A percentile compares a stretch with the other conserved stretches of the same genome.
These are phyloP conservation scores for Aschersonia sp. DNA, from an alignment of 2,329 filamentous ascomycete species.

Conservation along the genomic window DNA sequence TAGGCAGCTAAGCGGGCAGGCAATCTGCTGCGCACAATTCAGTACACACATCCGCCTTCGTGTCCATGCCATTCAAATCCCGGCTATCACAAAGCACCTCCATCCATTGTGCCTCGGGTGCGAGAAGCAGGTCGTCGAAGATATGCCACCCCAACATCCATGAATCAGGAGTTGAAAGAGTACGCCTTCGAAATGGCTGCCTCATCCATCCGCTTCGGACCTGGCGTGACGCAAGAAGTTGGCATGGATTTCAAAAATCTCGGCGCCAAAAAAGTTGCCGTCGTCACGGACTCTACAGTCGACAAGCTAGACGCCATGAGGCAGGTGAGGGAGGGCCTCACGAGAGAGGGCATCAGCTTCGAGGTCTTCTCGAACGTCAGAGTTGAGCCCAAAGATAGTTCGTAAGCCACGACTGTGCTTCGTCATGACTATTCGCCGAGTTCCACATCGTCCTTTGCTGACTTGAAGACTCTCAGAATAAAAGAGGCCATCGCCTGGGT, in stretches of 20 bases:
- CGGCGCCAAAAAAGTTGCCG: conserved; percentile 71
- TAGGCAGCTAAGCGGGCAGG: conserved; percentile 50
- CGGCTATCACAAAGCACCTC: conserved; percentile 52
- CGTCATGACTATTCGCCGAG: too few relatives aligned
- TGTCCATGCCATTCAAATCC: conserved; percentile 93
- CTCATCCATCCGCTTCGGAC: conserved; percentile 84
- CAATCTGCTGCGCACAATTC: conserved; percentile 73
- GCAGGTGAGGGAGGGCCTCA: conserved; percentile 70
- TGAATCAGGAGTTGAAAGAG: conserved; percentile 55
- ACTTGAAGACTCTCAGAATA: conserved; percentile 35
- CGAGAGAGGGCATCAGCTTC: conserved; percentile 64
- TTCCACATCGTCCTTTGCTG: too few relatives aligned
- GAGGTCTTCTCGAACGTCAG: conserved; percentile 67
- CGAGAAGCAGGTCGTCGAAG: conserved; percentile 24
- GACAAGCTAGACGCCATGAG: conserved; percentile 75
- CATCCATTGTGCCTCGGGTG: conserved; percentile 37
- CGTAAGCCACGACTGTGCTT: conserved; percentile 33
- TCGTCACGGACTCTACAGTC: conserved; percentile 81
- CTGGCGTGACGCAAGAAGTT: conserved; percentile 85
- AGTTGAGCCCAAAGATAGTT: conserved; percentile 89
- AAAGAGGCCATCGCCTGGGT: conserved; percentile 80
- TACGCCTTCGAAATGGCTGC: conserved; percentile 99
- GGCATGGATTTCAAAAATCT: conserved; percentile 97
- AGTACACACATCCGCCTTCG: conserved; percentile 72
- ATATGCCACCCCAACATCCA: conserved; percentile 56